Conservation (phyloP, 306 rosid species). For the Prinsepia uniflora region DNA sequence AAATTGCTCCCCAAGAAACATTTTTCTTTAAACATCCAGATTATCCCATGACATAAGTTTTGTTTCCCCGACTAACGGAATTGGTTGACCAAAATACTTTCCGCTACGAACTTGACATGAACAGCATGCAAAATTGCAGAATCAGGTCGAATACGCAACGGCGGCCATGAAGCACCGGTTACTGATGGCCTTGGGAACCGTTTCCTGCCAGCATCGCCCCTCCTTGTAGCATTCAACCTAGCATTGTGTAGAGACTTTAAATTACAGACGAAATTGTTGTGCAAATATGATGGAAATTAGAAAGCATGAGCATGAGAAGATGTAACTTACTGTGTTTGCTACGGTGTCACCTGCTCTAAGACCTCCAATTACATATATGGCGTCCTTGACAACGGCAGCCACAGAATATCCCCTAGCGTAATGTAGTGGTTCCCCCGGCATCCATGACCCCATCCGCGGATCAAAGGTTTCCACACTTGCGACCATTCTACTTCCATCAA, state of each 20-base stretch:
- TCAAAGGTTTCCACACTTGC: constrained; percentile 50
- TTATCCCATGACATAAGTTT: not conserved
- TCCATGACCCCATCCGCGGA: constrained; percentile 48
- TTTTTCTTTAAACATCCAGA: no score
- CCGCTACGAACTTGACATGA: not conserved
- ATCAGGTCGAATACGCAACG: constrained; percentile 24
- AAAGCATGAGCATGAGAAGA: not conserved
- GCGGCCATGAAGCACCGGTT: constrained; percentile 67
- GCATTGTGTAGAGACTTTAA: constrained; percentile 2
- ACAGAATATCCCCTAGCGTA: constrained; percentile 41
- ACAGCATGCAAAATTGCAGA: not conserved
- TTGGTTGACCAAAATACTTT: not conserved
- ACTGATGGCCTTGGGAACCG: constrained; percentile 19
- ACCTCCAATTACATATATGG: constrained; percentile 68
- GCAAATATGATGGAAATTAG: not conserved
- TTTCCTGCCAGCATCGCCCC: constrained; percentile 61
- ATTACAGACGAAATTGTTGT: not conserved
- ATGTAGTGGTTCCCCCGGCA: constrained; percentile 46
- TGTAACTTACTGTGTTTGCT: constrained; percentile 45
- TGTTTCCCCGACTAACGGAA: not conserved
- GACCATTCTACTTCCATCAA: constrained; percentile 46
- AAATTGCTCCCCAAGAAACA: not conserved
- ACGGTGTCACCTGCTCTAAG: constrained; percentile 30
- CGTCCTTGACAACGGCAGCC: constrained; percentile 56
- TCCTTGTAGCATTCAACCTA: constrained; percentile 75